phyloP scores from a whole-genome alignment of 768 basidiomycete species.

The Lactarius psammicola region DNA sequence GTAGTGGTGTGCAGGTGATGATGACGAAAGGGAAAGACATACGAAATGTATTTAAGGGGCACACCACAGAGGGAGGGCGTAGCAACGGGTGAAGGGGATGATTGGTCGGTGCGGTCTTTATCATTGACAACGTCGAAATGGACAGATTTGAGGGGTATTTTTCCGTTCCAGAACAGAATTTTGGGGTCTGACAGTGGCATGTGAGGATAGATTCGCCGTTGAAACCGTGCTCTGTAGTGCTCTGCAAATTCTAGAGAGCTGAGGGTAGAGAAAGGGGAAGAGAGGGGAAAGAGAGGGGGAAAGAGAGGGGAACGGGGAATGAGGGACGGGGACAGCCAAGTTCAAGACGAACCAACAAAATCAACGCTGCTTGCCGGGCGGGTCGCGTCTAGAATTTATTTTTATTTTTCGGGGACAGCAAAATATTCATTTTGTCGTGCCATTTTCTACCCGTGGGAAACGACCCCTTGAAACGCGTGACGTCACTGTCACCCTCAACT shows the following conservation, averaged over 20 bases:
- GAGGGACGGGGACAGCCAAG: background rate
- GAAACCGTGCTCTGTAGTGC: slow-evolving; percentile 3
- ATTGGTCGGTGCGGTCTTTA: slow-evolving; percentile 5
- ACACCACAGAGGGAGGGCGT: slow-evolving; percentile 64
- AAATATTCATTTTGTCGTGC: background rate
- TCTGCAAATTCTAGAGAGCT: background rate
- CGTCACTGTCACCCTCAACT: slow-evolving; percentile 10
- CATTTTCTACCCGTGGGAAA: background rate
- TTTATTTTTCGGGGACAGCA: background rate
- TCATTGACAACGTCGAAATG: slow-evolving; percentile 17
- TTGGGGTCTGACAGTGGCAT: slow-evolving; percentile 23
- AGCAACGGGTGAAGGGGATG: slow-evolving; percentile 38
- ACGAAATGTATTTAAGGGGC: slow-evolving; percentile 81
- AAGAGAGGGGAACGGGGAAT: too few species aligned
- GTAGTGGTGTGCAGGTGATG: background rate
- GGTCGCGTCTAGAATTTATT: background rate
- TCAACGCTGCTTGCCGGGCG: slow-evolving; percentile 2
- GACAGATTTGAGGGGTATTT: slow-evolving; percentile 12
- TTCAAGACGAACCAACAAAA: background rate
- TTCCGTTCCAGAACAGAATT: slow-evolving; percentile 24
- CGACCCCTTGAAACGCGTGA: slow-evolving; percentile 10
- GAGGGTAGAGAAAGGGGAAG: background rate
- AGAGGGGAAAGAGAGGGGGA: background rate
- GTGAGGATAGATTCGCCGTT: slow-evolving; percentile 7
- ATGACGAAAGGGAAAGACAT: slow-evolving; percentile 35